Conservation (phyloP, 179 eudicot species). For the Beta corolliflora region DNA sequence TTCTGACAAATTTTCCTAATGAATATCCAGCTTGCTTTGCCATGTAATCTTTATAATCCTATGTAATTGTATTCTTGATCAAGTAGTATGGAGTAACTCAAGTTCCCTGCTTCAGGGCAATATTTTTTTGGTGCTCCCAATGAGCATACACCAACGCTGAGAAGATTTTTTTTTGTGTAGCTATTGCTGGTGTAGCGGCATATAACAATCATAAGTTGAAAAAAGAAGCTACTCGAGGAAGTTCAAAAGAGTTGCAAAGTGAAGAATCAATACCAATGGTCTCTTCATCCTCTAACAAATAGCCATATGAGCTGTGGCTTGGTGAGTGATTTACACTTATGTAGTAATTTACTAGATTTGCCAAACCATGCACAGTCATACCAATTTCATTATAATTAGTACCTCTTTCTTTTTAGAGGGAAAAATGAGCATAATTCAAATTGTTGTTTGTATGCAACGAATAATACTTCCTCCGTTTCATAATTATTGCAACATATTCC, state of each 20-base stretch:
- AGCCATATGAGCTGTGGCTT: slow-evolving; percentile 6
- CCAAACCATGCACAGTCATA: neutral
- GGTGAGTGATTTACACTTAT: slow-evolving; percentile 11
- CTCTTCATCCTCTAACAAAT: slow-evolving; percentile 41
- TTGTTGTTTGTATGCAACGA: neutral
- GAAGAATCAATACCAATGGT: slow-evolving; percentile 55
- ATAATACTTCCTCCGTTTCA: no score
- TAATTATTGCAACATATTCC: no score
- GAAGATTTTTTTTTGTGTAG: slow-evolving; percentile 44
- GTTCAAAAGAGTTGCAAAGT: slow-evolving; percentile 39
- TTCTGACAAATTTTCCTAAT: no score
- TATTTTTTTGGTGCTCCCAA: neutral
- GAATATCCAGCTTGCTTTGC: neutral
- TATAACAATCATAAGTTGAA: slow-evolving; percentile 87
- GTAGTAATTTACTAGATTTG: neutral
- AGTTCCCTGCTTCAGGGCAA: neutral
- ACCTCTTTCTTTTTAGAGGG: neutral
- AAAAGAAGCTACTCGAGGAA: slow-evolving; percentile 62
- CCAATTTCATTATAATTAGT: no score
- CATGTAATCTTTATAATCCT: neutral
- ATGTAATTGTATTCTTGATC: neutral
- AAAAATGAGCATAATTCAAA: neutral
- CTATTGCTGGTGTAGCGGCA: slow-evolving; percentile 92
- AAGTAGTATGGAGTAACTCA: no score
- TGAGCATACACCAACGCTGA: slow-evolving; percentile 7